Evolutionary conservation across 371 early-diverging fungal species (phyloP), one percentile per base, ranked within the genome.

Genomic region (Conidiobolus incongruus): DNA sequence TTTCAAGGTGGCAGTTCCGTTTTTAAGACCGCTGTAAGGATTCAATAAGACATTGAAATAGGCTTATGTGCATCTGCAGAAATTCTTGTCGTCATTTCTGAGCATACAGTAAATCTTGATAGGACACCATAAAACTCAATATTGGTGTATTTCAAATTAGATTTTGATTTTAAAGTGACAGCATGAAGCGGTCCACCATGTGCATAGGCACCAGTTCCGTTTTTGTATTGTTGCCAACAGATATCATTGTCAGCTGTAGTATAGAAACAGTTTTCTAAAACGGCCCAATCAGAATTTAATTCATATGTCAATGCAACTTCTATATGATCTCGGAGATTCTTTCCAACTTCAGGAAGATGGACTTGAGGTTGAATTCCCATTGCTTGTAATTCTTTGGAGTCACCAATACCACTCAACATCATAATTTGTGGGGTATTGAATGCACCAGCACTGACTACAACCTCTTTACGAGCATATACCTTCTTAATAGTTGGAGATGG

Each of bases 341-440:
- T 4, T 2, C 44, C 44, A 22, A 44, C 44, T 24, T 35, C 44
- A 15, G 22, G 23, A 21, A 44, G 24, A 17, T 44, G 22, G 24
- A n/a, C 8, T 11, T 23, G 22, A 35, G 24, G 15, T 15, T 20
- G n/a, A 35, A 44, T 44, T 4, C 17, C 17, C 4, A 44, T 4
- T 21, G n/a, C 23, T 7, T 33, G 3, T 3, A 44, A 23, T 5
- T 34, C 33, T 1, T 20, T n/a, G 4, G 10, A 3, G 19, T 44
- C 44, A 6, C 55, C 55, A 29, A 55, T 41, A 23, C 55, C 55
- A 32, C 47, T 47, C 40, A 55, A 48, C 55, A 51, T 50, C 45
- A 55, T 44, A 8, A 52, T 35, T 34, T 51, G 46, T n/a, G 56
- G 56, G 13, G 38, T 47, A n/a, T 47, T 49, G 35, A 55, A 49